Evolutionary conservation across 2,329 filamentous ascomycete species (phyloP).

Genomic region (Colletotrichum spinosum): DNA sequence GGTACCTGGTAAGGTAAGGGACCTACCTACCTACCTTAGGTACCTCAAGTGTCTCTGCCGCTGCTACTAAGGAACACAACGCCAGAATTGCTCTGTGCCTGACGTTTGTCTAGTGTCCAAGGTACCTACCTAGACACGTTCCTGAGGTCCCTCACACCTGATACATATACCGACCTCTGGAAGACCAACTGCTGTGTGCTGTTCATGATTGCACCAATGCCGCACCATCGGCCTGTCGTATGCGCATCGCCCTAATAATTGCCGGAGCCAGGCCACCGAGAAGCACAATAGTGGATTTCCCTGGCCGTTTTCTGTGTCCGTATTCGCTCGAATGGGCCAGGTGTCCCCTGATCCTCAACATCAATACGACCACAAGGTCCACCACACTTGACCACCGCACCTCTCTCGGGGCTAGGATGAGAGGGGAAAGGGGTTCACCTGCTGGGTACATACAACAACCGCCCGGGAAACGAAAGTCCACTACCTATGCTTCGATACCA

Average conservation of each 20-base stretch:
- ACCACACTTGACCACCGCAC: conserved; percentile 1
- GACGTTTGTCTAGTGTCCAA: too few relatives aligned
- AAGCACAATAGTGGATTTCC: conserved; percentile 5
- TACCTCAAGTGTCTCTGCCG: background rate
- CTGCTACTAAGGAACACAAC: too few relatives aligned
- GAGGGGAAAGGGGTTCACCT: conserved; percentile 3
- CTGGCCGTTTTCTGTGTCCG: conserved; percentile 13
- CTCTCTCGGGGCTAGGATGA: conserved; percentile 8
- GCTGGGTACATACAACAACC: too few relatives aligned
- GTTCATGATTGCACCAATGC: background rate
- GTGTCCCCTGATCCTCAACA: background rate
- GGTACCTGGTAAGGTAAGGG: too few relatives aligned
- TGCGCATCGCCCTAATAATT: conserved; percentile 2
- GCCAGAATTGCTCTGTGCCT: too few relatives aligned
- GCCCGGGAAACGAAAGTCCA: too few relatives aligned
- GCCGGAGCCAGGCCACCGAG: conserved; percentile 17
- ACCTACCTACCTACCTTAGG: background rate
- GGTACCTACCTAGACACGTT: too few relatives aligned
- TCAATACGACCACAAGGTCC: conserved; percentile 15
- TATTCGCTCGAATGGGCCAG: conserved; percentile 21
- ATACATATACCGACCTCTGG: too few relatives aligned
- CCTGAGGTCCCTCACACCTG: too few relatives aligned
- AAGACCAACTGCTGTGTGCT: too few relatives aligned
- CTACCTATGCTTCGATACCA: too few relatives aligned
- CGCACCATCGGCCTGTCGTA: background rate